Base-by-base conservation (phyloP, 2,329 filamentous ascomycete species). In the Cytospora paraplurivora region DNA sequence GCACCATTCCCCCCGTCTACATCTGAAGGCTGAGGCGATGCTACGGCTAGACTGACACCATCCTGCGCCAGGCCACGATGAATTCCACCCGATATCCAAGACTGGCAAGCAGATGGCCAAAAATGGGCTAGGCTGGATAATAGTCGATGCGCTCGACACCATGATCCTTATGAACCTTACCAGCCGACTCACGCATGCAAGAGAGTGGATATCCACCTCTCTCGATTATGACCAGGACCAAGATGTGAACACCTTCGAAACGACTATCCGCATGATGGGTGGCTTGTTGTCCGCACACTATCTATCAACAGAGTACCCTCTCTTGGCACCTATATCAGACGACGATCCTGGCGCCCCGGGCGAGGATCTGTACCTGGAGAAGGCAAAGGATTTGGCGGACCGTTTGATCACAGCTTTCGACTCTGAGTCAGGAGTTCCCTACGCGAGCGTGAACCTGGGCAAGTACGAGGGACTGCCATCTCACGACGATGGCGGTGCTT, bases 151-250 rank as follows among this genome's bases (percentile, higher is more conserved):
- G 13, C 81, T 99, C 67, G 95, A 99, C 76, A 99, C 95, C 0
- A 85, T 98, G 83, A 99, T 99, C 79, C 82, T 99, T 66, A 99
- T 99, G 95, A 98, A 98, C 75, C 82, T 97, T 68, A 98, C 94
- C 15, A 90, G 87, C 37, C 88, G 93, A 66, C 83, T 99, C 47
- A 84, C 88, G 44, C 88, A 96, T 72, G 94, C 95, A 34, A 85
- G 94, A 62, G 86, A 96, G 72, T 99, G 95, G 95, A 87, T 99
- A 55, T 83, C 91, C 1, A 88, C 87, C 5, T 88, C 88, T 8
- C 77, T 98, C 67, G 88, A 88, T 12, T 98, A 96, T 78, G 88
- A 97, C 65, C 92, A 97, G 75, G 84, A 97, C 71, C 93, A 97
- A 74, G 92, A 97, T 74, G 94, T 99, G 62, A 98, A 93, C 75